These are phyloP conservation scores for Dipodascus albidus DNA, from an alignment of 805 yeast species.

Conservation along the genomic window DNA sequence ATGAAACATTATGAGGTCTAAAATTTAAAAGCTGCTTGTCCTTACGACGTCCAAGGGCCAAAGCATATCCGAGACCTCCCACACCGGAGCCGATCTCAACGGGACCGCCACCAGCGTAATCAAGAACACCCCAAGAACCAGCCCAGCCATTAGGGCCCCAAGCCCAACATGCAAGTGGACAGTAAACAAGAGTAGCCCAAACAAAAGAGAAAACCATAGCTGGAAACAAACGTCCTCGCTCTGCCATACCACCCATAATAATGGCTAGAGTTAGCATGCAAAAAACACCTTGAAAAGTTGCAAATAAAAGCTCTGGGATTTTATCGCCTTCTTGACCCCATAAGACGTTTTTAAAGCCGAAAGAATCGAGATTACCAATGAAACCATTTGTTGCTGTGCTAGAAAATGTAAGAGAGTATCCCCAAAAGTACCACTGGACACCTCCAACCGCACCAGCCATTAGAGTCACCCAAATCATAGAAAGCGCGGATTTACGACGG, in stretches of 20 bases:
- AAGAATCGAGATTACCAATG: conserved; percentile 76
- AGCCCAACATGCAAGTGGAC: conserved; percentile 92
- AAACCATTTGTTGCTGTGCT: conserved; percentile 68
- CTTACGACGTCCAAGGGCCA: conserved; percentile 55
- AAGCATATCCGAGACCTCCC: conserved; percentile 60
- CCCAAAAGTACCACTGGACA: conserved; percentile 97
- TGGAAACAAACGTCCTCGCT: conserved; percentile 83
- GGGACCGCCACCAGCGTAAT: conserved; percentile 97
- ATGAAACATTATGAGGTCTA: conserved; percentile 89
- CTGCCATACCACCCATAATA: conserved; percentile 86
- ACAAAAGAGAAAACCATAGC: conserved; percentile 68
- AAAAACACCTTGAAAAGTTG: conserved; percentile 85
- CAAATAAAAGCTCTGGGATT: conserved; percentile 78
- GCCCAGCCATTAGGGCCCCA: conserved; percentile 97
- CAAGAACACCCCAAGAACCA: conserved; percentile 75
- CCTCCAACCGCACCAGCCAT: conserved; percentile 63
- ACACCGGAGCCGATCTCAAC: conserved; percentile 90
- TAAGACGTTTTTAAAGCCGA: conserved; percentile 69
- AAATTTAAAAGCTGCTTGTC: conserved; percentile 68
- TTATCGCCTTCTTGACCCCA: conserved; percentile 30
- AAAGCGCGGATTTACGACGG: conserved; percentile 78
- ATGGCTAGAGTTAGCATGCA: conserved; percentile 86
- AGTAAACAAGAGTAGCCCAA: conserved; percentile 87
- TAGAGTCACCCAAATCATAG: conserved; percentile 69
- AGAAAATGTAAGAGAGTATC: conserved; percentile 83